These are phyloP conservation scores for Nicotiana otophora DNA, from an alignment of 257 asterid species.

Conservation along the genomic window DNA sequence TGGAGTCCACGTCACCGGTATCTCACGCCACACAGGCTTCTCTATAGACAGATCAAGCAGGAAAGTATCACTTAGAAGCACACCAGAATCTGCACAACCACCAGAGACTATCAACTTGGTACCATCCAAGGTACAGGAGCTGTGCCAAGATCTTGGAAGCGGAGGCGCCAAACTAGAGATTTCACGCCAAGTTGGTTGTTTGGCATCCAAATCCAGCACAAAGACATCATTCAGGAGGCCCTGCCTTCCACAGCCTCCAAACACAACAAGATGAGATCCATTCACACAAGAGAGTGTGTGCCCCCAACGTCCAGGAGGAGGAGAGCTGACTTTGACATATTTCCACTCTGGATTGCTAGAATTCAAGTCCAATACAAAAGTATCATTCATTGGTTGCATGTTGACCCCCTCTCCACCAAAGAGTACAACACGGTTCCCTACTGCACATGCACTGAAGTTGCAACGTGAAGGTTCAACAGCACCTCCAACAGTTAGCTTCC, in stretches of 20 bases:
- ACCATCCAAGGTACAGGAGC: slow-evolving; percentile 95
- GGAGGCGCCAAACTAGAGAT: slow-evolving; percentile 93
- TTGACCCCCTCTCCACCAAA: slow-evolving; percentile 98
- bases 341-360: slow-evolving; percentile 83
- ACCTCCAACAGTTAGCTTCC: slow-evolving; percentile 79
- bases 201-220: slow-evolving; percentile 84
- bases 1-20: slow-evolving; percentile 84
- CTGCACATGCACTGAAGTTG: slow-evolving; percentile 96
- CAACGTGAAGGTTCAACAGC: slow-evolving; percentile 92
- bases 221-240: slow-evolving; percentile 92
- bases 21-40: slow-evolving; percentile 84
- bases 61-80: slow-evolving; percentile 77
- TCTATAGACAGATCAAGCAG: slow-evolving; percentile 80
- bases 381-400: slow-evolving; percentile 95
- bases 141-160: slow-evolving; percentile 95
- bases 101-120: slow-evolving; percentile 92
- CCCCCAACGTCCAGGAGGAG: slow-evolving; percentile 97
- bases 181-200: slow-evolving; percentile 83
- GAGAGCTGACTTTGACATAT: slow-evolving; percentile 72
- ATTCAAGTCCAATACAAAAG: slow-evolving; percentile 78
- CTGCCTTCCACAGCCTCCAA: slow-evolving; percentile 93
- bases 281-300: slow-evolving; percentile 93
- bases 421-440: slow-evolving; percentile 83
- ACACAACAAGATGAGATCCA: slow-evolving; percentile 79
- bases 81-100: slow-evolving; percentile 91